These are phyloP conservation scores for Bimuria novae-zelandiae DNA, from an alignment of 2,329 filamentous ascomycete species.

Conservation along the genomic window DNA sequence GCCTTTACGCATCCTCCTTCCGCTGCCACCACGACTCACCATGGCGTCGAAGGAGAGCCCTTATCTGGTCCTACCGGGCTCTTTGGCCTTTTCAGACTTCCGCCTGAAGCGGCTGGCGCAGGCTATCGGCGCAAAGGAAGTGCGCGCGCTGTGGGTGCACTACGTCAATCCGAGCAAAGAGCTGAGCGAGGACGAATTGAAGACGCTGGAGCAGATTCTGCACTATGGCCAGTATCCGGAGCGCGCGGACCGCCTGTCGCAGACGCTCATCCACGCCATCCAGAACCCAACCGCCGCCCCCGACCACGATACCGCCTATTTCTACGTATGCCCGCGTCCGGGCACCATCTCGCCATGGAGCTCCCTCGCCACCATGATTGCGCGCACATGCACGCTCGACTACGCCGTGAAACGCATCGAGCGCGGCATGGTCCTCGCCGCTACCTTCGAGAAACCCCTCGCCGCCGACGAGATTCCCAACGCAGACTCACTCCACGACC, in stretches of 20 bases:
- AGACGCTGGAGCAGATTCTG: slow-evolving; percentile 62
- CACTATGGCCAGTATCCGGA: slow-evolving; percentile 62
- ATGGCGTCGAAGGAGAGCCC: slow-evolving; percentile 41
- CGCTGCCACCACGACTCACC: slow-evolving; percentile 11
- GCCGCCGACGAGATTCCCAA: slow-evolving; percentile 60
- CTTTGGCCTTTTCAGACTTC: slow-evolving; percentile 60
- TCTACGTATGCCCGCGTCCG: slow-evolving; percentile 79
- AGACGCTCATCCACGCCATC: slow-evolving; percentile 52
- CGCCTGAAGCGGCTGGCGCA: slow-evolving; percentile 52
- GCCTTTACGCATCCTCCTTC: not conserved
- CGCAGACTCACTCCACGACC: slow-evolving; percentile 79
- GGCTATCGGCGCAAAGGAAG: slow-evolving; percentile 52
- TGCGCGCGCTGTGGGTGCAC: slow-evolving; percentile 57
- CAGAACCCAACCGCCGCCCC: slow-evolving; percentile 54
- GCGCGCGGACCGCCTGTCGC: slow-evolving; percentile 50
- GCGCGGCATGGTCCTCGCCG: slow-evolving; percentile 77
- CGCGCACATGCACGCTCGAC: slow-evolving; percentile 84
- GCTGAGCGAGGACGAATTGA: slow-evolving; percentile 52
- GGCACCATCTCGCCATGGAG: slow-evolving; percentile 93
- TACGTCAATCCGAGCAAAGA: slow-evolving; percentile 52
- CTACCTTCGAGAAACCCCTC: slow-evolving; percentile 60
- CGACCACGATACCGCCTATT: slow-evolving; percentile 58
- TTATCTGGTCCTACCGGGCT: slow-evolving; percentile 55
- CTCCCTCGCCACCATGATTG: slow-evolving; percentile 92
- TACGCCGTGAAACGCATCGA: slow-evolving; percentile 78